A percentile compares a stretch with the other conserved stretches of the same genome.
phyloP scores from a whole-genome alignment of 495 filamentous ascomycete species.

The Rusavskia elegans region DNA sequence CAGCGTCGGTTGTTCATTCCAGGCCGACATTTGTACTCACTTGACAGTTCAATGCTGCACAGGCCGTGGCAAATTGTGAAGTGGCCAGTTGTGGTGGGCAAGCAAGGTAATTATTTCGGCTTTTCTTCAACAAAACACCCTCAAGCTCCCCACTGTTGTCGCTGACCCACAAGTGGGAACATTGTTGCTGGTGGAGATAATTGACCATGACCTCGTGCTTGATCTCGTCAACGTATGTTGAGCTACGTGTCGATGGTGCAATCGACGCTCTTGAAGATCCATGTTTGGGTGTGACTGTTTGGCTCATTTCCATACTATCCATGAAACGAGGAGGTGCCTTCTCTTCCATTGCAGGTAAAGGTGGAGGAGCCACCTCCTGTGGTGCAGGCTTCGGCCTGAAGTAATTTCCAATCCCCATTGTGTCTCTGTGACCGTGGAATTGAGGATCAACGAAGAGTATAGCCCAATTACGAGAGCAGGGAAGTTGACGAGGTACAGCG shows the following conservation, averaged over 20 bases:
- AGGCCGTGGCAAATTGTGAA: slow-evolving; percentile 37
- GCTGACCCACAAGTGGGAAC: slow-evolving; percentile 51
- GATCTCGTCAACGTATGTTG: slow-evolving; percentile 53
- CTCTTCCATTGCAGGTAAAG: slow-evolving; percentile 8
- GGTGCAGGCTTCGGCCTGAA: slow-evolving; percentile 32
- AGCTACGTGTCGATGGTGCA: slow-evolving; percentile 32
- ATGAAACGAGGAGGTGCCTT: background rate
- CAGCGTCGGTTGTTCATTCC: background rate
- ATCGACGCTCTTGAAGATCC: slow-evolving; percentile 35
- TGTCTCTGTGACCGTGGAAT: background rate
- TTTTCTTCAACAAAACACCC: slow-evolving; percentile 54
- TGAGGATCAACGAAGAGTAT: background rate
- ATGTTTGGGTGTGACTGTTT: slow-evolving; percentile 17
- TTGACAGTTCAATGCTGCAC: slow-evolving; percentile 51
- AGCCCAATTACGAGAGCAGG: background rate
- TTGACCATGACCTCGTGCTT: slow-evolving; percentile 77
- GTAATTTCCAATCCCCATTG: slow-evolving; percentile 45
- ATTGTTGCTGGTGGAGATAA: slow-evolving; percentile 66
- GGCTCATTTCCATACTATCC: background rate
- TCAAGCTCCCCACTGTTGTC: slow-evolving; percentile 49
- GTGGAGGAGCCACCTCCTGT: slow-evolving; percentile 3
- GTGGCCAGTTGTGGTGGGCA: slow-evolving; percentile 45
- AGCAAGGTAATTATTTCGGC: slow-evolving; percentile 48
- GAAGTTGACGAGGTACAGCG: background rate
- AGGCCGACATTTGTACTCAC: slow-evolving; percentile 20